Evolutionary conservation across 495 filamentous ascomycete genomes (phyloP), one percentile per base, ranked within the genome.

Genomic region (Penicillium atrosanguineum): DNA sequence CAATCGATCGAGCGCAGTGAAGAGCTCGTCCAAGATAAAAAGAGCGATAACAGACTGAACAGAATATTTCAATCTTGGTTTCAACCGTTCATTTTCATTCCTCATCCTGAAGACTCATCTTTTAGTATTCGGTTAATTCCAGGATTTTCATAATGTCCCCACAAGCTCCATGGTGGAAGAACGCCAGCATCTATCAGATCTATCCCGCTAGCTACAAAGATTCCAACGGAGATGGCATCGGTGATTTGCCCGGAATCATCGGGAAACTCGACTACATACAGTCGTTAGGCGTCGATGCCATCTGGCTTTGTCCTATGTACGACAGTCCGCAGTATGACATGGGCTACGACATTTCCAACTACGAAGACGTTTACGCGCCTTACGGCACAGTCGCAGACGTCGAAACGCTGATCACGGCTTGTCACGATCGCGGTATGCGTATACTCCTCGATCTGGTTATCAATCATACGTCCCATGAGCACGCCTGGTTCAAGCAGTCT

Each of bases 231-330:
- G 72, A 75, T 63, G 71, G 71, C 9, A 68, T 69, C 28, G 85
- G 85, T 6, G 85, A 87, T 58, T 70, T 88, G 20, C 78, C 69
- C 6, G 85, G 85, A 12, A 79, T 87, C 38, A 75, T 79, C 29
- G 71, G 73, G 19, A 76, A 81, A 49, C 63, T 87, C 16, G 79
- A 82, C 60, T 86, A 88, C 55, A 73, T 88, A 50, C 57, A 79
- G 46, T 53, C 54, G 3, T 59, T 74, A 7, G 72, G 72, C 1
- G 69, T 72, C 4, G 71, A 74, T 48, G 66, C 64, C 8, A 57
- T 76, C 49, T 76, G 72, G 72, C 28, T 76, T 3, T 70, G 60
- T 39, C 72, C 72, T 9, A 72, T 73, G 55, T 74, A 74, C 39
- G 68, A 71, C 51, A 77, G 70, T n/a, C 86, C 85, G 0, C 76